These are phyloP conservation scores for Starmerella vaccinii DNA, from an alignment of 805 yeast species.

Conservation along the genomic window DNA sequence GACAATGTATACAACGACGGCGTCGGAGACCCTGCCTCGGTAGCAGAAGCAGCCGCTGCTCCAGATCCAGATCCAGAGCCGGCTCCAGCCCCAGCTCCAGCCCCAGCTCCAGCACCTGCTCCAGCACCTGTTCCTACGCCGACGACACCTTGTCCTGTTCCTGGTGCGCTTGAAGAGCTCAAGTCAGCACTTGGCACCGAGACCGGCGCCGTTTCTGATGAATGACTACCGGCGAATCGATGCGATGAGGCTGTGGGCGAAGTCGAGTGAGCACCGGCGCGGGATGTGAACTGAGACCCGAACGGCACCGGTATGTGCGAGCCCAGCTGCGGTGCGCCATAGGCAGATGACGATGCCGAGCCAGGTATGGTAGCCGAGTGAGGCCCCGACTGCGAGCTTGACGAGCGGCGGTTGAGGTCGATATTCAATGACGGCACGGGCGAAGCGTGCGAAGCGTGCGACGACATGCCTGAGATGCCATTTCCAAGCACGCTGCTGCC, in stretches of 20 bases:
- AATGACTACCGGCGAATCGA: not conserved
- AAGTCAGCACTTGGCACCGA: not conserved
- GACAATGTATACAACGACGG: not conserved
- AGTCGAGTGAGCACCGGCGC: not conserved
- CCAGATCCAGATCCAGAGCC: too few relatives aligned
- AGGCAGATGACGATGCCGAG: not conserved
- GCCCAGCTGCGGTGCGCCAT: not conserved
- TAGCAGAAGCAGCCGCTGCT: not conserved
- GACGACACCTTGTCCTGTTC: too few relatives aligned
- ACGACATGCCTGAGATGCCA: not conserved
- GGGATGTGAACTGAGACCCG: not conserved
- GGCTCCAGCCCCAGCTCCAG: too few relatives aligned
- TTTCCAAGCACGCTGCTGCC: not conserved
- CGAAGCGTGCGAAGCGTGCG: not conserved
- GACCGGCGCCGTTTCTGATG: not conserved
- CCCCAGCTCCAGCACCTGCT: too few relatives aligned
- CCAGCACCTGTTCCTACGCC: too few relatives aligned
- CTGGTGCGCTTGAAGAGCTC: not conserved
- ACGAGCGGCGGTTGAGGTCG: not conserved
- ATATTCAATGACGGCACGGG: not conserved
- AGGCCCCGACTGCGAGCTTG: not conserved
- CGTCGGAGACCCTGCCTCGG: slow-evolving; percentile 2
- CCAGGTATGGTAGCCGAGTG: not conserved
- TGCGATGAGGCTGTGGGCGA: not conserved
- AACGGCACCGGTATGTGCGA: not conserved